phyloP scores from a whole-genome alignment of 2,329 filamentous ascomycete genomes.

The Pseudocercospora musae region DNA sequence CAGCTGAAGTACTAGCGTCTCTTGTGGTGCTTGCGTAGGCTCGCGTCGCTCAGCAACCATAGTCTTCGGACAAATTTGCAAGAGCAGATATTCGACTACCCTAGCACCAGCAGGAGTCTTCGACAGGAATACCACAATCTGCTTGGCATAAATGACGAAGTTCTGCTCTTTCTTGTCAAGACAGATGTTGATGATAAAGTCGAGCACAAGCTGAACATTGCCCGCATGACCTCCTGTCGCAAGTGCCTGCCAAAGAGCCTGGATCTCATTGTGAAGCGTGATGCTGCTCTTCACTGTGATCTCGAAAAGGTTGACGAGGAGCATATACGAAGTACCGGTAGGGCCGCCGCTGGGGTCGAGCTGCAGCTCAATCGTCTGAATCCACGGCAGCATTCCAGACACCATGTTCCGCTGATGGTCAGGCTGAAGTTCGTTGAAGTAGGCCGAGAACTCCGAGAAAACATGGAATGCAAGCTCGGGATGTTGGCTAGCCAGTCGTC shows the following conservation, averaged over 20 bases:
- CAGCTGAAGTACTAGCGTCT: slow-evolving; percentile 59
- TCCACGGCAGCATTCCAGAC: slow-evolving; percentile 91
- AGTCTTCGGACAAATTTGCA: slow-evolving; percentile 90
- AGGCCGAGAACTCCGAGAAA: slow-evolving; percentile 91
- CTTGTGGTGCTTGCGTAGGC: slow-evolving; percentile 65
- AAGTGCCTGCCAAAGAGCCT: slow-evolving; percentile 94
- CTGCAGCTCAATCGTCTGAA: slow-evolving; percentile 89
- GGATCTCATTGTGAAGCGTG: slow-evolving; percentile 90
- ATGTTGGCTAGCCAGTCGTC: slow-evolving; percentile 82
- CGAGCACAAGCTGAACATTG: slow-evolving; percentile 89
- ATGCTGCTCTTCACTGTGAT: slow-evolving; percentile 91
- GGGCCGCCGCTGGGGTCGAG: slow-evolving; percentile 88
- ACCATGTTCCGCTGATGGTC: slow-evolving; percentile 90
- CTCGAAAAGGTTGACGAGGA: slow-evolving; percentile 90
- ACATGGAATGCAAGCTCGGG: slow-evolving; percentile 86
- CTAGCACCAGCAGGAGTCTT: slow-evolving; percentile 81
- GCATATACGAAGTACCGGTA: slow-evolving; percentile 87
- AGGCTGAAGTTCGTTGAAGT: slow-evolving; percentile 82
- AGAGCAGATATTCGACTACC: slow-evolving; percentile 87
- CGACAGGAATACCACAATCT: slow-evolving; percentile 94
- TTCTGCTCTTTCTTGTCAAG: slow-evolving; percentile 94
- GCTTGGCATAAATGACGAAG: slow-evolving; percentile 96
- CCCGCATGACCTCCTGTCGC: slow-evolving; percentile 89
- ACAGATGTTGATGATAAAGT: slow-evolving; percentile 94
- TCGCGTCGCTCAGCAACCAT: slow-evolving; percentile 90